Conservation (phyloP, 2,329 filamentous ascomycete genomes). For the Alternaria sp. region DNA sequence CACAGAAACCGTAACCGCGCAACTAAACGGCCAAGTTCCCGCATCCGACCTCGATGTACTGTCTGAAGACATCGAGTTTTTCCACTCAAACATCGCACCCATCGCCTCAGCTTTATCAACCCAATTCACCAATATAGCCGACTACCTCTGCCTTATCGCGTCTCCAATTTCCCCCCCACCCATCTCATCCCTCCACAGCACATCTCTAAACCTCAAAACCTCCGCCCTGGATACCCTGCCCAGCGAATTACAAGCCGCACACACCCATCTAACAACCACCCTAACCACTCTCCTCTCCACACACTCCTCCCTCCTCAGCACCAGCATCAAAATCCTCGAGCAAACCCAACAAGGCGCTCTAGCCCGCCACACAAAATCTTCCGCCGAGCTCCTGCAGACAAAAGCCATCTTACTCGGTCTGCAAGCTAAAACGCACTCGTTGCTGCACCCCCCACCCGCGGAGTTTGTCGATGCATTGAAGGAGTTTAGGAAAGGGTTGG, state of each 20-base stretch:
- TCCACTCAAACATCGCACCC: slow-evolving; percentile 48
- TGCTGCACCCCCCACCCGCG: slow-evolving; percentile 32
- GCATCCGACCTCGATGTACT: slow-evolving; percentile 49
- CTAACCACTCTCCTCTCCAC: slow-evolving; percentile 41
- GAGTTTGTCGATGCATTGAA: slow-evolving; percentile 41
- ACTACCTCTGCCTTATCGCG: slow-evolving; percentile 43
- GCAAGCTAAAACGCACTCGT: slow-evolving; percentile 47
- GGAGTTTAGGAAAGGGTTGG: slow-evolving; percentile 38
- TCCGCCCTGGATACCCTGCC: slow-evolving; percentile 24
- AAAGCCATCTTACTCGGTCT: slow-evolving; percentile 52
- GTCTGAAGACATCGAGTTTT: slow-evolving; percentile 47
- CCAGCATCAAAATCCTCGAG: slow-evolving; percentile 53
- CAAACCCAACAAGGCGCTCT: slow-evolving; percentile 56
- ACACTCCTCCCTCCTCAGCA: slow-evolving; percentile 47
- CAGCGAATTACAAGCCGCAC: slow-evolving; percentile 33
- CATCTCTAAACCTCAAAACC: slow-evolving; percentile 14
- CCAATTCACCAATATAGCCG: slow-evolving; percentile 37
- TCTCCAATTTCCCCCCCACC: slow-evolving; percentile 23
- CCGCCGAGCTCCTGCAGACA: slow-evolving; percentile 51
- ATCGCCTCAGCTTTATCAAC: slow-evolving; percentile 45
- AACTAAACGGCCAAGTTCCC: slow-evolving; percentile 46
- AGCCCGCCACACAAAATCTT: slow-evolving; percentile 49
- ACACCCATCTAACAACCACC: slow-evolving; percentile 43
- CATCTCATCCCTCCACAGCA: slow-evolving; percentile 13
- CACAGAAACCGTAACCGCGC: slow-evolving; percentile 51